Percentiles rank a stretch among this genome's conserved stretches.
Evolutionary conservation across 2,329 filamentous ascomycete species (phyloP).

Genomic region (Neofusicoccum laricinum): DNA sequence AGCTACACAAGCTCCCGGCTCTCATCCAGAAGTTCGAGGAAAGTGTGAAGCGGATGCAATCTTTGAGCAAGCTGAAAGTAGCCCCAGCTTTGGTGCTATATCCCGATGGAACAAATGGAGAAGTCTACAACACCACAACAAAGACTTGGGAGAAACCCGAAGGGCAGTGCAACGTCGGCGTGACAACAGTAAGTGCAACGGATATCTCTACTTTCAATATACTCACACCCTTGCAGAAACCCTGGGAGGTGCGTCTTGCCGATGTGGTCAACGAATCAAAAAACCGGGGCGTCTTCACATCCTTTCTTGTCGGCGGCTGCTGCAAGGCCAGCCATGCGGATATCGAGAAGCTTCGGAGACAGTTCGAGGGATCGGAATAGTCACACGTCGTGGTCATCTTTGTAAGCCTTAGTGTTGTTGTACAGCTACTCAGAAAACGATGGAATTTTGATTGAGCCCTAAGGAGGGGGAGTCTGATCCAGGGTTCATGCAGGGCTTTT

Average conservation of each 20-base stretch:
- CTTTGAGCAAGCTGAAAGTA: not conserved
- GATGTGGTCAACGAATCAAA: not conserved
- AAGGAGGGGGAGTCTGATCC: not conserved
- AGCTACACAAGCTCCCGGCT: not conserved
- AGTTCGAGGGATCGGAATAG: not conserved
- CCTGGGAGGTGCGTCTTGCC: not conserved
- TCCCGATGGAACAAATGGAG: not conserved
- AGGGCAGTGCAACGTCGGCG: not conserved
- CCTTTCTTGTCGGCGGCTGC: not conserved
- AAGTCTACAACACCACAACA: constrained; percentile 1
- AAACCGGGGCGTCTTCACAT: not conserved
- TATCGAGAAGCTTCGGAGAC: not conserved
- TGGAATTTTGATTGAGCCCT: not conserved
- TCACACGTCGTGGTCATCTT: no score
- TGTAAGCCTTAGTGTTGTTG: no score
- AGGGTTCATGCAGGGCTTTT: not conserved
- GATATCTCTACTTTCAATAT: not conserved
- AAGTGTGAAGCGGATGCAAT: not conserved
- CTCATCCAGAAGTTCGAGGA: not conserved
- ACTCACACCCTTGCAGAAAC: not conserved
- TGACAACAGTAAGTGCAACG: not conserved
- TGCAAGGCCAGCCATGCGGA: constrained; percentile 1
- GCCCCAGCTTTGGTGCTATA: not conserved
- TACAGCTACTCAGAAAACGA: no score
- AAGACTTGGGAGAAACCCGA: not conserved